These are phyloP conservation scores for Pseudocercospora musae DNA, from an alignment of 2,329 filamentous ascomycete species.

Conservation along the genomic window DNA sequence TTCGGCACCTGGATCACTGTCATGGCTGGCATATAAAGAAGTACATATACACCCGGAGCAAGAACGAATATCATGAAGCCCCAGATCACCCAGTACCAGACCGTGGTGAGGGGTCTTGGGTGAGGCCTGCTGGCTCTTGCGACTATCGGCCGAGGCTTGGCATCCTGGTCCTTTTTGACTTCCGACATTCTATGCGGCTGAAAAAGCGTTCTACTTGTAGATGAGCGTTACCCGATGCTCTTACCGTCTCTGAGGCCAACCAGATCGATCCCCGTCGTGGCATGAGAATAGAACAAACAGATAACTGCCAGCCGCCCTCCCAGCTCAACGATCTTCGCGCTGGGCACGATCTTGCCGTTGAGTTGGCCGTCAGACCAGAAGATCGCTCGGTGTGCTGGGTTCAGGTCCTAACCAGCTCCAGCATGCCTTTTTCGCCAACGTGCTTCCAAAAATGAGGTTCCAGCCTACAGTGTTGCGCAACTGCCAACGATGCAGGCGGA, in stretches of 20 bases:
- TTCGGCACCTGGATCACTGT: not conserved
- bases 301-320: too few relatives aligned
- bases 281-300: too few relatives aligned
- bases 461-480: not conserved
- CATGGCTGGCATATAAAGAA: not conserved
- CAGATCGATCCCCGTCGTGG: too few relatives aligned
- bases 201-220: not conserved
- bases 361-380: too few relatives aligned
- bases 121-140: not conserved
- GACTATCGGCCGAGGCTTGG: not conserved
- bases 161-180: not conserved
- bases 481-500: not conserved
- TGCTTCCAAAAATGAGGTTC: not conserved
- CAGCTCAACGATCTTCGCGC: too few relatives aligned
- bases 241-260: not conserved
- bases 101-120: not conserved
- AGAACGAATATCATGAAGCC: not conserved
- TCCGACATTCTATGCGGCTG: not conserved
- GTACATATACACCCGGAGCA: not conserved
- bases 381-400: not conserved
- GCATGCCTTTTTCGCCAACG: not conserved
- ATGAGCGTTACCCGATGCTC: not conserved
- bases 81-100: not conserved
- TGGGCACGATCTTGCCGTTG: too few relatives aligned
- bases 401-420: too few relatives aligned